phyloP scores from a whole-genome alignment of 2,329 filamentous ascomycete genomes.

The Aureobasidium lini region DNA sequence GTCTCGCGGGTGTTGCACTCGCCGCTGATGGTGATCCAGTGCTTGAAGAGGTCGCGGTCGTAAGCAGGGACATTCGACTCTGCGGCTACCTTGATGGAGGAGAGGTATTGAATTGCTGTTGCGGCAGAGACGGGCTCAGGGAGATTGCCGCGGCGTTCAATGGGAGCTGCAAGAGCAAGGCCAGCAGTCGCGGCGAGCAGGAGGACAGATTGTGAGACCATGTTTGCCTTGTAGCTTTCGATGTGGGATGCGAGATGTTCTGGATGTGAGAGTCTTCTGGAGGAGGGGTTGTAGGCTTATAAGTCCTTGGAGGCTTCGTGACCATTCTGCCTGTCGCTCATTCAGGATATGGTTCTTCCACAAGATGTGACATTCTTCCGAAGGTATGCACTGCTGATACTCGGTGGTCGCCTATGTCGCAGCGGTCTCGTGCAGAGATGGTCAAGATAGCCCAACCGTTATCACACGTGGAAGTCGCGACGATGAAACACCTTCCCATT shows the following conservation, averaged over 20 bases:
- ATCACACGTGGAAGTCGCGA: not conserved
- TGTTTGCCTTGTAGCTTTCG: constrained; percentile 5
- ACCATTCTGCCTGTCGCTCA: not conserved
- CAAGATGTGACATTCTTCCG: not conserved
- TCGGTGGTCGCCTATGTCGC: constrained; percentile 1
- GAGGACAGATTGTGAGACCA: constrained; percentile 19
- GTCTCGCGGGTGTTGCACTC: constrained; percentile 65
- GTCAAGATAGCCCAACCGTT: not conserved
- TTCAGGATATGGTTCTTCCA: not conserved
- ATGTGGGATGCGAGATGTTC: not conserved
- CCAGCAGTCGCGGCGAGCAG: constrained; percentile 17
- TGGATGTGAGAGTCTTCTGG: not conserved
- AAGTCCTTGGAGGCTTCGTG: not conserved
- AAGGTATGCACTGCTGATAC: not conserved
- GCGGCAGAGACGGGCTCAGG: constrained; percentile 23
- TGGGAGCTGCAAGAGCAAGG: constrained; percentile 20
- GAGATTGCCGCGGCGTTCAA: constrained; percentile 22
- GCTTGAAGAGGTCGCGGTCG: constrained; percentile 60
- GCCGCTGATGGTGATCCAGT: constrained; percentile 60
- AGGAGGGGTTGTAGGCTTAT: not conserved
- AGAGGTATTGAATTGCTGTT: constrained; percentile 24
- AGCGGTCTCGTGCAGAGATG: not conserved
- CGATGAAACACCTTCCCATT: constrained; percentile 3
- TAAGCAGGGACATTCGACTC: constrained; percentile 41
- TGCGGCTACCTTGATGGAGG: constrained; percentile 20